Base-by-base conservation (phyloP, 192 early-diverging fungal genomes). In the Coemansia sp. region DNA sequence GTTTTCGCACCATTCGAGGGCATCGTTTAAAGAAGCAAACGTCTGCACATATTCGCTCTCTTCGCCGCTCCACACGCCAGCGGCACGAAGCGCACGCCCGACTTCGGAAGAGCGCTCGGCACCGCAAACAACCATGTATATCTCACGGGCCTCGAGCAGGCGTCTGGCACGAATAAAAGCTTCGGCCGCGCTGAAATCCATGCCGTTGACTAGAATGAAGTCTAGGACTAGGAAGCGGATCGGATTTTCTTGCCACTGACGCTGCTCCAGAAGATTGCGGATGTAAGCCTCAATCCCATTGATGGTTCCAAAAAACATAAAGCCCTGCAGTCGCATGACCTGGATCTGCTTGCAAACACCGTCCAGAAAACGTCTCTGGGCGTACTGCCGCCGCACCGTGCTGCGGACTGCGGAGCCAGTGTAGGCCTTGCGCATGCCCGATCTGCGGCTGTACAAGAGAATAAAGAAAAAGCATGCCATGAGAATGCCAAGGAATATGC, bases 241-340 rank as follows among this genome's bases (percentile, higher is more conserved):
- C 1, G 89, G 87, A 19, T 88, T 86, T 38, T 68, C 75, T 17
- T 87, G 82, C 91, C 88, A 90, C 34, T 77, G 83, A 40, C 86
- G 84, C 45, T 86, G 74, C 20, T 84, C 85, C 13, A 92, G 79
- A 53, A 88, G 75, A 23, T 83, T 79, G 50, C 86, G 85, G 55
- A 93, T 89, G n/a, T 79, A 84, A 19, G 79, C 83, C 62, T 92
- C 91, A 15, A 93, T 87, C 62, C 91, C 88, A 59, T 88, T 90
- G 64, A 95, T 92, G 0, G 95, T 95, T 45, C 95, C 96, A 83
- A 97, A 99, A 68, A 99, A 99, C 86, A 99, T 85, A 65, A 96
- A 96, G 20, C 96, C 91, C 74, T 99, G 95, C 54, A 97, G 71
- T 65, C 90, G 90, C 73, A 97, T 85, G 9, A 92, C 88, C 61